Conservation (phyloP, 257 asterid species). For the Penstemon newberryi region DNA sequence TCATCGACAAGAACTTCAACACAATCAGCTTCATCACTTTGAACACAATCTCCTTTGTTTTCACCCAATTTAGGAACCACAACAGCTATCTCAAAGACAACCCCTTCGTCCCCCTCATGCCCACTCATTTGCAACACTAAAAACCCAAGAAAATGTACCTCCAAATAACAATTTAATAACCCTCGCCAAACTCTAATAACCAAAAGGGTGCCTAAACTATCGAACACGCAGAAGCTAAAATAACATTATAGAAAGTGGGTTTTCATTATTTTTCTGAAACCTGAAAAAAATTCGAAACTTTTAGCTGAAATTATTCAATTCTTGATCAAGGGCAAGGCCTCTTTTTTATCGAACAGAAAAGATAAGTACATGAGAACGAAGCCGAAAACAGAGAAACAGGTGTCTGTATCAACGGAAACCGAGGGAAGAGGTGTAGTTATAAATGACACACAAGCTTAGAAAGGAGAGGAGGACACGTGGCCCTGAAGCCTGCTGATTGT, state of each 20-base stretch:
- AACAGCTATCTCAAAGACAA: constrained; percentile 69
- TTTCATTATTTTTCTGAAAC: constrained; percentile 13
- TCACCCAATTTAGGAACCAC: constrained; percentile 61
- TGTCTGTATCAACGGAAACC: constrained; percentile 38
- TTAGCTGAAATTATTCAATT: constrained; percentile 25
- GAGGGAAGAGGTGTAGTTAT: constrained; percentile 40
- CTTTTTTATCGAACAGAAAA: constrained; percentile 26
- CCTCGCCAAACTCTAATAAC: constrained; percentile 22
- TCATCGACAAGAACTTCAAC: constrained; percentile 67
- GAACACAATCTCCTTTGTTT: constrained; percentile 36
- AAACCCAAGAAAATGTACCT: constrained; percentile 22
- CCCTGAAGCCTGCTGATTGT: constrained; percentile 3
- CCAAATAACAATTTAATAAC: background rate
- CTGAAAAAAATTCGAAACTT: constrained; percentile 24
- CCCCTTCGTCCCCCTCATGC: constrained; percentile 51
- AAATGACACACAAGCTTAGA: constrained; percentile 35
- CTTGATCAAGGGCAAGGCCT: constrained; percentile 28
- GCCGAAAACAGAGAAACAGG: constrained; percentile 31
- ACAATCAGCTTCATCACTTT: constrained; percentile 37
- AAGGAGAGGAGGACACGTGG: constrained; percentile 57
- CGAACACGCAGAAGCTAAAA: constrained; percentile 17
- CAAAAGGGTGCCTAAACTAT: constrained; percentile 26
- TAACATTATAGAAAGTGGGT: constrained; percentile 5
- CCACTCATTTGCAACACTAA: constrained; percentile 57
- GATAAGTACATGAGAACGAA: constrained; percentile 15